Evolutionary conservation across 371 early-diverging fungal species (phyloP).

Genomic region (Mortierella sp.): DNA sequence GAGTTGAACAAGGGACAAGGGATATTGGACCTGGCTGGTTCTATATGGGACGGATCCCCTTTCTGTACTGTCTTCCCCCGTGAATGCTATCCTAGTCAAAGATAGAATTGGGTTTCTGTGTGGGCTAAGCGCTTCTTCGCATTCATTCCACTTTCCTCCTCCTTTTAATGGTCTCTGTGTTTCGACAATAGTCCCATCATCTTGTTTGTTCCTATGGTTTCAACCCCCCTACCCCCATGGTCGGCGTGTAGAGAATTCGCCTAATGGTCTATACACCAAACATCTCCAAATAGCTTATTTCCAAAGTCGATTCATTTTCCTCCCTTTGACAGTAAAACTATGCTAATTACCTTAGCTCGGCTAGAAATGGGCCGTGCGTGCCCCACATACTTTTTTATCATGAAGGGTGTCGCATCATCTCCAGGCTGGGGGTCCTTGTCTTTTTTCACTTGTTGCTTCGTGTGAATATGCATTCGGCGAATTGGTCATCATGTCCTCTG

Average conservation of each 20-base stretch:
- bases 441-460: neutral
- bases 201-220: neutral
- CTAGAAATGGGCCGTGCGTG: neutral
- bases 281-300: too few relatives aligned
- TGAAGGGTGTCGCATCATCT: neutral
- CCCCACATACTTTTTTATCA: neutral
- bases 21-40: too few relatives aligned
- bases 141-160: neutral
- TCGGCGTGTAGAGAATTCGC: neutral
- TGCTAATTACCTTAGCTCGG: too few relatives aligned
- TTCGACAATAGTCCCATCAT: too few relatives aligned
- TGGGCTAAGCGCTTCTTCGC: neutral
- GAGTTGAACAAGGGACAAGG: too few relatives aligned
- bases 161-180: neutral
- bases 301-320: too few relatives aligned
- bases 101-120: neutral
- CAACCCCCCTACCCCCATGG: neutral
- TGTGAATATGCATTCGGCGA: neutral
- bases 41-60: neutral
- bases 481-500: constrained; percentile 4
- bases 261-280: too few relatives aligned
- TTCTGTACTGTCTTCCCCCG: neutral
- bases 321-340: too few relatives aligned
- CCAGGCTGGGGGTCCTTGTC: neutral
- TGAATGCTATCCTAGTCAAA: neutral